Base-by-base conservation (phyloP, 179 eudicot species). In the Sideroxylon spinosum region DNA sequence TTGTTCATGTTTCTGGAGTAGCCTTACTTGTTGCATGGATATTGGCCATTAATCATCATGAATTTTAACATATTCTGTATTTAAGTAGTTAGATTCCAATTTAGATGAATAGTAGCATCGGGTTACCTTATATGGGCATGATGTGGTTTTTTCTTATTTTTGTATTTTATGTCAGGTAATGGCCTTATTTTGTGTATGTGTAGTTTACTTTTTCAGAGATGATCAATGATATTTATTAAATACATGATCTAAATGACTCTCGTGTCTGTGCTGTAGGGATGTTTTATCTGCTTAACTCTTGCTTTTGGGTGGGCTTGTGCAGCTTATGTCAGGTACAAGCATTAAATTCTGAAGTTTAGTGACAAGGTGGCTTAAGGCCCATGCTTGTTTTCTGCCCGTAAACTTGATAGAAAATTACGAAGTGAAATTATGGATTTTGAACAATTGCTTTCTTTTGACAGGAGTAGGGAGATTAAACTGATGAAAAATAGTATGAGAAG, bases 261-360 rank as follows among this genome's bases (percentile, higher is more conserved):
- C 76, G 62, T 59, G 68, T 78, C 70, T 29, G 9, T 81, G 68
- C 50, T 86, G 78, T 86, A 92, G 94, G 97, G 97, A 82, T 89
- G 85, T 78, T 6, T 86, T 12, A 92, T 92, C 56, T 90, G 92
- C 89, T 82, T 90, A 83, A 11, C 82, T 76, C 90, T 92, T 74
- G 97, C 97, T 76, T 29, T 88, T 80, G 97, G 97, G 23, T 92
- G 97, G 97, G 90, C 88, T 17, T 79, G 82, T 81, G 97, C 97
- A 76, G 88, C 97, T 64, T 84, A 87, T 90, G 97, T 90, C 65
- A 90, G 97, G 97, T 92, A 90, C 25, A n/a, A 56, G n/a, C 29
- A 60, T n/a, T 53, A 28, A 46, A 7, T 8, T 20, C 25, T 32
- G 20, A 16, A 59, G 63, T 16, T 16, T n/a, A 37, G 7, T 16